A percentile compares a stretch with the other conserved stretches of the same genome.
Conservation (phyloP, 2,329 filamentous ascomycete genomes). For the Gliomastix tumulicola region DNA sequence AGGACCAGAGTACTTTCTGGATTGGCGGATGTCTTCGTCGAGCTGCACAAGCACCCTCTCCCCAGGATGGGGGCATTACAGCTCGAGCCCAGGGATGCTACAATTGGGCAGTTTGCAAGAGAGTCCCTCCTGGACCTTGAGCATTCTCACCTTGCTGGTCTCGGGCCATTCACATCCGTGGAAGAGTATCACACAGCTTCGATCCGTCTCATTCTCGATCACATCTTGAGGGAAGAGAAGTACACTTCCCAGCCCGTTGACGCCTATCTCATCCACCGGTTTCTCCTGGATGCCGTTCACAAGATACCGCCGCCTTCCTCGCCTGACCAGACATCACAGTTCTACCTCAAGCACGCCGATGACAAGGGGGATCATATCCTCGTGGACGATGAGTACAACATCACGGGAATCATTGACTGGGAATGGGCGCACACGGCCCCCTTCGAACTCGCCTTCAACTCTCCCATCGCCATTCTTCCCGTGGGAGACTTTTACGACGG, state of each 20-base stretch:
- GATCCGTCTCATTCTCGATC: conserved; percentile 24
- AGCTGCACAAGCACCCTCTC: conserved; percentile 27
- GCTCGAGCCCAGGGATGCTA: conserved; percentile 11
- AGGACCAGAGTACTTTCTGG: conserved; percentile 24
- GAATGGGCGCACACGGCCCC: conserved; percentile 25
- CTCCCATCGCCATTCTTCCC: conserved; percentile 27
- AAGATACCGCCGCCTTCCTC: no score
- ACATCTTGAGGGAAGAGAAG: conserved; percentile 25
- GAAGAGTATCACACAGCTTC: conserved; percentile 24
- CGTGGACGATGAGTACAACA: conserved; percentile 33
- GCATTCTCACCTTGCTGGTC: conserved; percentile 15
- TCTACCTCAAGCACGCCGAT: conserved; percentile 31
- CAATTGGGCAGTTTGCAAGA: conserved; percentile 26
- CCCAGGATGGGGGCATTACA: no score
- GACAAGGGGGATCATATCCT: conserved; percentile 43
- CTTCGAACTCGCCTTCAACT: conserved; percentile 31
- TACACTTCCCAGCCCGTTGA: conserved; percentile 22
- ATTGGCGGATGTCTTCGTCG: conserved; percentile 28
- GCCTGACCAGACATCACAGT: no score
- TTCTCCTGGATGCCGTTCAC: conserved; percentile 26
- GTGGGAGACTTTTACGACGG: conserved; percentile 32
- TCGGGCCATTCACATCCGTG: conserved; percentile 24
- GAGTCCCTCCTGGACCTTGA: conserved; percentile 26
- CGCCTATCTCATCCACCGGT: conserved; percentile 33
- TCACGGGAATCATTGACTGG: conserved; percentile 42